phyloP scores from a whole-genome alignment of 2,329 filamentous ascomycete species.

The Cercospora zeina region DNA sequence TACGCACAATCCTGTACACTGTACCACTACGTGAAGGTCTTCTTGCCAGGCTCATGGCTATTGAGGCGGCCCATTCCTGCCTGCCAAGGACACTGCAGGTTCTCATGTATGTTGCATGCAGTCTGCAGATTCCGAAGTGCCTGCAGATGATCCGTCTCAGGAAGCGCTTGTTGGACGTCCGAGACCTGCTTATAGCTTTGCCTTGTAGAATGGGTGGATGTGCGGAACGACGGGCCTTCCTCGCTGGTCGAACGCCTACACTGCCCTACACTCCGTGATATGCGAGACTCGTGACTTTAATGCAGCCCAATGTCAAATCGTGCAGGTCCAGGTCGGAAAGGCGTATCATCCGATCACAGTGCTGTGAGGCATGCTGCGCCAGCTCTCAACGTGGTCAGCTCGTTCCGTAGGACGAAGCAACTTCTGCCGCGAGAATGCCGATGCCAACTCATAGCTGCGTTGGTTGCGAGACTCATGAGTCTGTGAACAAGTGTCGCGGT shows the following conservation, averaged over 20 bases:
- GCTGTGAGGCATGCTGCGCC: neutral
- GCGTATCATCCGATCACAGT: neutral
- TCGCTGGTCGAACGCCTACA: neutral
- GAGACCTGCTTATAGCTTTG: neutral
- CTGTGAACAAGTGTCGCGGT: neutral
- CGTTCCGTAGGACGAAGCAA: neutral
- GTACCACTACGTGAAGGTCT: no score
- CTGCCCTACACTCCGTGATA: rapidly evolving
- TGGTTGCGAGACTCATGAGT: neutral
- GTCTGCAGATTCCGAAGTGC: neutral
- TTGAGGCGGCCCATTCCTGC: neutral
- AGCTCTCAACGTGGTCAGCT: no score
- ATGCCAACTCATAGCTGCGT: neutral
- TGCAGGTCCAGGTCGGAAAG: neutral
- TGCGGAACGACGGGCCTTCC: neutral
- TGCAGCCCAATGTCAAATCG: neutral
- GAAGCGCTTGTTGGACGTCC: no score
- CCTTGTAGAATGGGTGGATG: neutral
- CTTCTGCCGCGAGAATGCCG: neutral
- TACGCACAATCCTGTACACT: no score
- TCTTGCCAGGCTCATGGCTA: neutral
- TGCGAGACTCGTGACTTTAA: neutral
- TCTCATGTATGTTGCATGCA: neutral
- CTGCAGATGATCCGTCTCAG: no score
- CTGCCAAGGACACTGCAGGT: neutral